phyloP scores from a whole-genome alignment of 805 yeast species.

The Cephaloascus fragrans region DNA sequence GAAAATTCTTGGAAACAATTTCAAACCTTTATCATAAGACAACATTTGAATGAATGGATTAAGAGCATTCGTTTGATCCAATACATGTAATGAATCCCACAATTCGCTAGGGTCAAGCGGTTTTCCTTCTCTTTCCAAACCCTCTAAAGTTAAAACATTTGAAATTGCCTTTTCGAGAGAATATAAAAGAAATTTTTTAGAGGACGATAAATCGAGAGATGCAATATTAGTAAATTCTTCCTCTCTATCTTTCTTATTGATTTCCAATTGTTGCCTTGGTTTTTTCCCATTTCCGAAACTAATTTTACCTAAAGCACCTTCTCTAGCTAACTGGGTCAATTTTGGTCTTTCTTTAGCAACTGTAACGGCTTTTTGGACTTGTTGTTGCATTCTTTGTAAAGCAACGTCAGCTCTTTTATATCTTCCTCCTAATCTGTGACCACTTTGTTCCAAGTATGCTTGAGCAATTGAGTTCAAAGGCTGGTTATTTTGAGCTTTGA shows the following conservation, averaged over 20 bases:
- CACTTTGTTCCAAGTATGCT: slow-evolving; percentile 84
- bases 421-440: slow-evolving; percentile 83
- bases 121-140: slow-evolving; percentile 51
- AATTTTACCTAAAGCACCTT: slow-evolving; percentile 86
- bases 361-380: slow-evolving; percentile 91
- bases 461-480: slow-evolving; percentile 80
- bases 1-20: slow-evolving; percentile 80
- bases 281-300: slow-evolving; percentile 70
- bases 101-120: slow-evolving; percentile 36
- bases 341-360: slow-evolving; percentile 86
- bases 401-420: slow-evolving; percentile 82
- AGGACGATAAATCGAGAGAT: slow-evolving; percentile 22
- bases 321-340: slow-evolving; percentile 53
- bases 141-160: slow-evolving; percentile 70
- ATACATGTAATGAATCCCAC: slow-evolving; percentile 73
- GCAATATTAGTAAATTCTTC: slow-evolving; percentile 14
- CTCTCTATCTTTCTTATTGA: slow-evolving; percentile 43
- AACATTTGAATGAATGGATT: slow-evolving; percentile 80
- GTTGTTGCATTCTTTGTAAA: slow-evolving; percentile 95
- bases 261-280: slow-evolving; percentile 79
- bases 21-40: slow-evolving; percentile 80
- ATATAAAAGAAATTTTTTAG: slow-evolving; percentile 47
- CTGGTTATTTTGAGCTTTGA: slow-evolving; percentile 43
- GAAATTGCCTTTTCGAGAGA: slow-evolving; percentile 73
- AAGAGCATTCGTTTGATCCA: slow-evolving; percentile 51